A percentile compares a stretch with the other conserved stretches of the same genome.
Conservation (phyloP, 176 grass and related monocot species). For the Triticum dicoccoides region DNA sequence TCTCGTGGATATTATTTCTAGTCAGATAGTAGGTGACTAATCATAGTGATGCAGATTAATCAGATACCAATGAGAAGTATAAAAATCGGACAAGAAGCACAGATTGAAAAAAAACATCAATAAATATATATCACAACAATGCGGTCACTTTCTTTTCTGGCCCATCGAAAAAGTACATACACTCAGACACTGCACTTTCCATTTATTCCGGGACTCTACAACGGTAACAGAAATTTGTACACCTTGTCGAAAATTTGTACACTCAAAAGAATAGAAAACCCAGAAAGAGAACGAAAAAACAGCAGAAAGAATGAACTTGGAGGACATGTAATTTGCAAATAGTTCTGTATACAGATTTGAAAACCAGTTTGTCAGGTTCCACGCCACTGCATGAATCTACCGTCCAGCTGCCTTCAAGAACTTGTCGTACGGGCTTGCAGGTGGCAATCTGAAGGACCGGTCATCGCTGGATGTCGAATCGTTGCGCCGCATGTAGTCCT, state of each 20-base stretch:
- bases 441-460: slow-evolving; percentile 76
- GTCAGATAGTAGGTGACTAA: background rate
- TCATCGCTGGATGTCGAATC: slow-evolving; percentile 70
- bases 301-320: background rate
- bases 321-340: background rate
- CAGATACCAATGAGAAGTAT: background rate
- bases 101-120: background rate
- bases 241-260: slow-evolving; percentile 38
- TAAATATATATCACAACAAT: background rate
- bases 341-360: slow-evolving; percentile 19
- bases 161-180: background rate
- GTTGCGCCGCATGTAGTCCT: slow-evolving; percentile 40
- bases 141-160: background rate
- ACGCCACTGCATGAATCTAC: slow-evolving; percentile 22
- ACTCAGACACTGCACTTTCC: background rate
- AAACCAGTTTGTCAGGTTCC: background rate
- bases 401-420: slow-evolving; percentile 94
- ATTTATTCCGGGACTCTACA: slow-evolving; percentile 16
- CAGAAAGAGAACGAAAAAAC: background rate
- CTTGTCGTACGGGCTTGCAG: slow-evolving; percentile 91
- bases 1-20: no score
- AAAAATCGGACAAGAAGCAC: background rate
- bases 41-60: background rate
- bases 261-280: slow-evolving; percentile 18
- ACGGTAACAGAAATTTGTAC: slow-evolving; percentile 37